A percentile compares a stretch with the other conserved stretches of the same genome.
These are phyloP conservation scores for Apophysomyces sp. DNA, from an alignment of 371 early-diverging fungal genomes.

Conservation along the genomic window DNA sequence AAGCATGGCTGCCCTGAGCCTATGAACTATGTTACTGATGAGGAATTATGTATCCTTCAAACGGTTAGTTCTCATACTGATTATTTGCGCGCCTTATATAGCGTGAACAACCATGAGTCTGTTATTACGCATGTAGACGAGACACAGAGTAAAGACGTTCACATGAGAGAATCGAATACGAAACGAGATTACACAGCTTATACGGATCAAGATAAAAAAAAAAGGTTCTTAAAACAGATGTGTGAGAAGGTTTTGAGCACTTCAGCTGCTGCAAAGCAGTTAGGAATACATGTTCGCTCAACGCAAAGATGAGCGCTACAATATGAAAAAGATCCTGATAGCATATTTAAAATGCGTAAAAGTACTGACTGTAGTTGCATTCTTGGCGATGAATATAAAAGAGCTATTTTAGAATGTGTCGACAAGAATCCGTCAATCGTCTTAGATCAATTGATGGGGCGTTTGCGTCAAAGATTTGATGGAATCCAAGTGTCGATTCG, in stretches of 20 bases:
- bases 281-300: slow-evolving; percentile 20
- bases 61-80: slow-evolving; percentile 8
- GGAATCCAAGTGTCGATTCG: slow-evolving; percentile 1
- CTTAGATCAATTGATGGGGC: slow-evolving; percentile 1
- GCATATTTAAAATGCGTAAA: slow-evolving; percentile 14
- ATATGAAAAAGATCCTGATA: slow-evolving; percentile 16
- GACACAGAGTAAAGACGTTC: slow-evolving; percentile 2
- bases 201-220: background rate
- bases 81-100: background rate
- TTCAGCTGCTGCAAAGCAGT: slow-evolving; percentile 17
- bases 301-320: slow-evolving; percentile 15
- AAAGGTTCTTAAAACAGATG: background rate
- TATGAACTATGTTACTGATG: slow-evolving; percentile 7
- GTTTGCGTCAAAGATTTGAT: slow-evolving; percentile 2
- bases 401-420: slow-evolving; percentile 10
- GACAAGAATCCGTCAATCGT: slow-evolving; percentile 14
- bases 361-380: slow-evolving; percentile 3
- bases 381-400: slow-evolving; percentile 13
- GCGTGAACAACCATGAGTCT: background rate
- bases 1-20: slow-evolving; percentile 14
- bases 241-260: slow-evolving; percentile 8
- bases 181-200: slow-evolving; percentile 1
- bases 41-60: slow-evolving; percentile 11
- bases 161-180: slow-evolving; percentile 1
- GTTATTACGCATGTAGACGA: background rate